Base-by-base conservation (phyloP, 257 asterid species). In the Solanum ossicruentum region DNA sequence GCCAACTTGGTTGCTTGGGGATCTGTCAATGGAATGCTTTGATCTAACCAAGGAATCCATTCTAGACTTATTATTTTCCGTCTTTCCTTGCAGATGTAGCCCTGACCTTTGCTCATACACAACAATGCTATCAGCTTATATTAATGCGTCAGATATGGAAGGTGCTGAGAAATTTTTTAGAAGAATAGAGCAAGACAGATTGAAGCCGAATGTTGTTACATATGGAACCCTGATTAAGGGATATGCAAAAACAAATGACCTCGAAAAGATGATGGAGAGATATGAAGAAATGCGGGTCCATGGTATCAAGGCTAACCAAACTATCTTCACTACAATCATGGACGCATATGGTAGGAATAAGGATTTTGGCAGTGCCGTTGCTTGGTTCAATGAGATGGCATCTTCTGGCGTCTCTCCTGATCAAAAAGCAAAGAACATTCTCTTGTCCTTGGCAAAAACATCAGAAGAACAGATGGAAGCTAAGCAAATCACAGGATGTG, bases 81-180 rank as follows among this genome's bases (percentile, higher is more conserved):
- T 63, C 49, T 73, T 56, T 58, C 57, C 28, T 36, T 84, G 84
- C 90, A 94, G 98, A 84, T 94, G 96, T 81, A 85, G 93, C 47
- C 99, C 98, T 0, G 98, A 96, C 91, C 96, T 93, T 66, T 93
- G 91, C 86, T 95, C 98, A 61, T 96, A 96, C 79, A 93, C 99
- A 28, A 96, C 98, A 23, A 96, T 95, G 99, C 67, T 96, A 83
- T 91, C 97, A 12, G 96, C 98, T 43, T 95, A 94, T 82, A 92
- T 95, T 15, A 96, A 94, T 87, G 97, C 97, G 49, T 83, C 98
- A 5, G 98, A 96, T 57, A 95, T 96, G 98, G 99, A 93, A 58
- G 97, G 98, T 32, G 98, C 98, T 3, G 98, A 96, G 91, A 94
- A 90, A 83, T 94, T 94, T 84, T 96, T 96, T 90, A 89, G 47